Conservation (phyloP, 116 monocot genomes). For the Posidonia oceanica region DNA sequence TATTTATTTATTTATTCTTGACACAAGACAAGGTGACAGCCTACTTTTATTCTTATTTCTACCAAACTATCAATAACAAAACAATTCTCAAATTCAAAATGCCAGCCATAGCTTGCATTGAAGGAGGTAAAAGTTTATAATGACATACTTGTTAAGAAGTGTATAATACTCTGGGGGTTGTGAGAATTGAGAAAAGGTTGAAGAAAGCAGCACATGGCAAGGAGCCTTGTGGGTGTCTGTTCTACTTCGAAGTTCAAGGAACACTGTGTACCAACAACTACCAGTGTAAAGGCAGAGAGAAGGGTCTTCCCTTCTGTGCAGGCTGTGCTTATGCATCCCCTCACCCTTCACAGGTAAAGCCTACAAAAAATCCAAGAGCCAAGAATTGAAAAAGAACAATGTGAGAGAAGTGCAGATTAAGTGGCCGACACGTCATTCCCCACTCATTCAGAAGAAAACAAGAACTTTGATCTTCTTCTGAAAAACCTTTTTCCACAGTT, state of each 20-base stretch:
- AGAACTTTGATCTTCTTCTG: conserved; percentile 7
- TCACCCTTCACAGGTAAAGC: conserved; percentile 1
- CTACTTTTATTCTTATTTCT: too few relatives aligned
- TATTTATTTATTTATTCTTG: too few relatives aligned
- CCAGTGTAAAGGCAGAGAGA: background rate
- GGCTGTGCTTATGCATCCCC: background rate
- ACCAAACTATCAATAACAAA: too few relatives aligned
- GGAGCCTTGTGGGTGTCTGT: background rate
- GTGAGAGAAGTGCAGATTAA: background rate
- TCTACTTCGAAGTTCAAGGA: background rate
- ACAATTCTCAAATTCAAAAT: too few relatives aligned
- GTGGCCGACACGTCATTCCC: conserved; percentile 7
- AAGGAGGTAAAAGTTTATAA: background rate
- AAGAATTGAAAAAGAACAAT: background rate
- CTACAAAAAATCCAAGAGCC: conserved; percentile 5
- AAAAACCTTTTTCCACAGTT: too few relatives aligned
- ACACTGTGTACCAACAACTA: background rate
- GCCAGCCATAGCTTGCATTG: background rate
- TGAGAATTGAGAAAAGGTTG: background rate
- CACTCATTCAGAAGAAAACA: conserved; percentile 11
- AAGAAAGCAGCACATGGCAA: conserved; percentile 7
- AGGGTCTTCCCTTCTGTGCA: background rate
- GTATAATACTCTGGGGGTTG: background rate
- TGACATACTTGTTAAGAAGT: background rate
- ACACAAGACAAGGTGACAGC: too few relatives aligned